phyloP scores from a whole-genome alignment of 768 basidiomycete genomes.

The Wakefieldia striispora region DNA sequence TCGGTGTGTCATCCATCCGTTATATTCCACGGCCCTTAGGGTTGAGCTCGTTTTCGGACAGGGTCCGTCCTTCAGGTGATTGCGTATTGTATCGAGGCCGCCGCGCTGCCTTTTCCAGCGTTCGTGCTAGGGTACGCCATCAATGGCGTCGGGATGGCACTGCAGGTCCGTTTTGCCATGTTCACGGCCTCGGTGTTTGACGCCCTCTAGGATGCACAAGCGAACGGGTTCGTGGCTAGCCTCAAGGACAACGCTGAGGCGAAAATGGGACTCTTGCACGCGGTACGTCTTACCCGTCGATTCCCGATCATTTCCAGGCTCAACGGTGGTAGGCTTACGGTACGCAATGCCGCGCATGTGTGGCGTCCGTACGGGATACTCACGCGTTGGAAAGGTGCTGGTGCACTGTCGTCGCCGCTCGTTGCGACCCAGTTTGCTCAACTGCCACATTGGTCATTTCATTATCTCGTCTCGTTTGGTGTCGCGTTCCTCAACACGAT shows the following conservation, averaged over 20 bases:
- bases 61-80: conserved; percentile 31
- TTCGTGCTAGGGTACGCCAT: conserved; percentile 42
- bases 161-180: conserved; percentile 37
- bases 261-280: conserved; percentile 44
- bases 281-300: conserved; percentile 31
- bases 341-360: conserved; percentile 13
- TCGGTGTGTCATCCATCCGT: too few species aligned
- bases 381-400: conserved; percentile 45
- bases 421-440: conserved; percentile 80
- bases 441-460: conserved; percentile 67
- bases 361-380: conserved; percentile 3
- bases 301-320: conserved; percentile 15
- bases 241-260: conserved; percentile 36
- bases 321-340: conserved; percentile 29
- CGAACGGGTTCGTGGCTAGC: conserved; percentile 44
- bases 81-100: conserved; percentile 36
- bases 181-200: too few species aligned
- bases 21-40: too few species aligned
- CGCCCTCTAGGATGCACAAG: conserved; percentile 41
- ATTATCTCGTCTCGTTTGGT: conserved; percentile 70
- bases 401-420: conserved; percentile 68
- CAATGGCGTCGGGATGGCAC: conserved; percentile 44
- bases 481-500: conserved; percentile 58
- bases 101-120: conserved; percentile 44
- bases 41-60: neutral